A percentile compares a stretch with the other conserved stretches of the same genome.
phyloP scores from a whole-genome alignment of 768 basidiomycete genomes.

The Termitomyces titanicus region DNA sequence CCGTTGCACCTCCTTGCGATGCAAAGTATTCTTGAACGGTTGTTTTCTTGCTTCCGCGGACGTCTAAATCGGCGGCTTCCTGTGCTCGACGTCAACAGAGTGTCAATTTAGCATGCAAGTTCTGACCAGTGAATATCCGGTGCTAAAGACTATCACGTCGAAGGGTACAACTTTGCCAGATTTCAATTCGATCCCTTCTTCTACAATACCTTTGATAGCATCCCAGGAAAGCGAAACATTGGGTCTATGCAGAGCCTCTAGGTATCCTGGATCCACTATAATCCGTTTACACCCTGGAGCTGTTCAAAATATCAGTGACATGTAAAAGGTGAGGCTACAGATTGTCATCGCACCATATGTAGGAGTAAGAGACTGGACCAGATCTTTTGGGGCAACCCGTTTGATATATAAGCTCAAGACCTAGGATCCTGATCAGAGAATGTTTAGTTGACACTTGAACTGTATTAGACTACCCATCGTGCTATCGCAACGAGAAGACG shows the following conservation, averaged over 20 bases:
- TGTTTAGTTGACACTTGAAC: neutral
- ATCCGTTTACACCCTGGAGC: slow-evolving; percentile 64
- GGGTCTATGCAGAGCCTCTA: slow-evolving; percentile 45
- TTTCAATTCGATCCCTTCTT: slow-evolving; percentile 46
- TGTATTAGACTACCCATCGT: slow-evolving; percentile 25
- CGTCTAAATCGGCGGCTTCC: slow-evolving; percentile 32
- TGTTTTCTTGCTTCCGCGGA: slow-evolving; percentile 40
- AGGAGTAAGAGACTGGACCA: slow-evolving; percentile 45
- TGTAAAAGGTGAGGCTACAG: neutral
- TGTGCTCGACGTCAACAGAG: slow-evolving; percentile 12
- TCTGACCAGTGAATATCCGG: slow-evolving; percentile 44
- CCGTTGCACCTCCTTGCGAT: slow-evolving; percentile 44
- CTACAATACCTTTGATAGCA: slow-evolving; percentile 42
- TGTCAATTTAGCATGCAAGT: neutral
- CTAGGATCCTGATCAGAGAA: slow-evolving; percentile 21
- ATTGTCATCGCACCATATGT: slow-evolving; percentile 37
- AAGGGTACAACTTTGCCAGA: slow-evolving; percentile 46
- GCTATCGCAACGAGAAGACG: slow-evolving; percentile 24
- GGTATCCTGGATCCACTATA: slow-evolving; percentile 57
- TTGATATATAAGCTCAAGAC: slow-evolving; percentile 42
- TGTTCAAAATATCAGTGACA: neutral
- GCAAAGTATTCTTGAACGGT: slow-evolving; percentile 43
- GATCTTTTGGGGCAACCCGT: slow-evolving; percentile 43
- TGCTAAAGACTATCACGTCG: slow-evolving; percentile 57
- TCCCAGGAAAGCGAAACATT: slow-evolving; percentile 54